Base-by-base conservation (phyloP, 139 green algal species). In the Chlamydomonas incerta region DNA sequence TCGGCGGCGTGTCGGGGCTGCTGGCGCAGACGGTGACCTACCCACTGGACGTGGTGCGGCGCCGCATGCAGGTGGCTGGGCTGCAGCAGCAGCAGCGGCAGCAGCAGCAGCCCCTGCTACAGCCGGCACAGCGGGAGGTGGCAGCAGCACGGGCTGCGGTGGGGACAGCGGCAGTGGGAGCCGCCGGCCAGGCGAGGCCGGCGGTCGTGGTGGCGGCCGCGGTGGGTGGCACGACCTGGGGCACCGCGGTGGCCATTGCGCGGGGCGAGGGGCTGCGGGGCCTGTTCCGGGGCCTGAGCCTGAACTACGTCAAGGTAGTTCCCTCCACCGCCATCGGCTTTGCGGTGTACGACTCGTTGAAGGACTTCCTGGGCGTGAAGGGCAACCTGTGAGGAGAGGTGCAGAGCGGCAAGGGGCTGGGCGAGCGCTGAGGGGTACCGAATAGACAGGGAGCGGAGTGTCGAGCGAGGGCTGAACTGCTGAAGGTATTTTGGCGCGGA, bases 291-390 rank as follows among this genome's bases (percentile, higher is more conserved):
- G 97, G 97, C 0, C 71, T 99, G 37, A 94, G 82, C 57, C 95
- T 99, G 63, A 99, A 99, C 79, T 99, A 98, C 90, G 82, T 99
- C 26, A 99, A 99, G 87, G 96, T 98, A 28, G 92, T 98, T 33
- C 96, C 96, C 2, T 96, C 93, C 20, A 98, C 98, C 31, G 96
- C 96, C 23, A 95, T 99, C 68, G 96, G 96, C 0, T 99, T 99
- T 88, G 96, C 95, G 0, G 46, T 96, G 13, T 66, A 66, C 60
- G 60, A 66, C 60, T 11, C 26, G n/a, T n/a, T 72, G 10, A 72
- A 72, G n/a, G 14, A 21, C 33, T 72, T 33, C 66, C 33, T 72
- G n/a, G 66, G 18, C 66, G 66, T 72, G 10, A 37, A 72, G 18
- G 66, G 66, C 60, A n/a, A n/a, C 60, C 60, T 66, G 60, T 66